Evolutionary conservation across 805 yeast genomes (phyloP).

Genomic region (Lipomyces yamadae): DNA sequence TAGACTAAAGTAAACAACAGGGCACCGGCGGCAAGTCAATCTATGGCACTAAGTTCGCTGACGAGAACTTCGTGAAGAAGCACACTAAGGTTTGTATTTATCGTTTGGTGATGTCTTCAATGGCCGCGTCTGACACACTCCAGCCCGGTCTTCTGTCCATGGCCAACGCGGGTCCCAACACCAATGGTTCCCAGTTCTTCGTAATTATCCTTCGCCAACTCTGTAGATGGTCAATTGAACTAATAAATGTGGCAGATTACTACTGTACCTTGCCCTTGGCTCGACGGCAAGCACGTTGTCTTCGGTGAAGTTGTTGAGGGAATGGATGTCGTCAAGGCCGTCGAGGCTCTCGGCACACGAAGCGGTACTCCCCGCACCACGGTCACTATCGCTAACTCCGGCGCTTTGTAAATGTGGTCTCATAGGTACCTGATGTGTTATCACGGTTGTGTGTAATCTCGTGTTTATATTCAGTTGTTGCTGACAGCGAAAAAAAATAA

Average conservation of each 20-base stretch:
- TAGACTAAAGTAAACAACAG: constrained; percentile 14
- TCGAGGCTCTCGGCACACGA: constrained; percentile 74
- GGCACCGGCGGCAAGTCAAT: constrained; percentile 93
- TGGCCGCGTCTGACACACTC: constrained; percentile 43
- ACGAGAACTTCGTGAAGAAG: constrained; percentile 71
- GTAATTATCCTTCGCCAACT: constrained; percentile 10
- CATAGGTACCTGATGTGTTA: not conserved
- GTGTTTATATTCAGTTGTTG: not conserved
- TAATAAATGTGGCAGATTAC: constrained; percentile 55
- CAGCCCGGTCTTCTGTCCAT: constrained; percentile 70
- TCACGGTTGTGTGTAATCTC: not conserved
- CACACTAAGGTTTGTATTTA: constrained; percentile 51
- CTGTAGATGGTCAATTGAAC: not conserved
- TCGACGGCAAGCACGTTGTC: constrained; percentile 93
- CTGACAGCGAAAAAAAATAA: not conserved
- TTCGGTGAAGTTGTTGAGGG: constrained; percentile 91
- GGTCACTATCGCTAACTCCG: constrained; percentile 58
- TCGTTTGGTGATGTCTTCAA: not conserved
- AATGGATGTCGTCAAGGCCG: constrained; percentile 78
- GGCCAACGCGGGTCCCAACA: constrained; percentile 75
- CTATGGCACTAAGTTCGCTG: constrained; percentile 72
- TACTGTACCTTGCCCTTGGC: constrained; percentile 88
- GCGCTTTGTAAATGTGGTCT: constrained; percentile 24
- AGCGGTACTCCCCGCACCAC: constrained; percentile 69
- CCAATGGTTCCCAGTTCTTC: constrained; percentile 92